These are phyloP conservation scores for Ceratocystis cubensis DNA, from an alignment of 2,329 filamentous ascomycete genomes.

Conservation along the genomic window DNA sequence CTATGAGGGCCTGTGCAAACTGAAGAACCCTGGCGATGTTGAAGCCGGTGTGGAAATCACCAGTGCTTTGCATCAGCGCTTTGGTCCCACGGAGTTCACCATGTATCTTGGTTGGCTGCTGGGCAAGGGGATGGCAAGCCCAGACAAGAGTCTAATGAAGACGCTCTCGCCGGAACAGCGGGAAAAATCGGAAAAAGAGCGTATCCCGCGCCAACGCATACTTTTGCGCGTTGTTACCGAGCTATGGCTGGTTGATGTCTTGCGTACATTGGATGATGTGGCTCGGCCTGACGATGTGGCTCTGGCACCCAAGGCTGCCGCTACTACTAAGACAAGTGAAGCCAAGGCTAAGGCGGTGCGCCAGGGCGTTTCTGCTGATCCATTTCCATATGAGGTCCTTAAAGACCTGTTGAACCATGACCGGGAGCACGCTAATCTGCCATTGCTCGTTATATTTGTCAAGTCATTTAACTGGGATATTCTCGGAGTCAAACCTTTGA, in stretches of 20 bases:
- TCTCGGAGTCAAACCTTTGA: constrained; percentile 60
- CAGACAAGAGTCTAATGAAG: constrained; percentile 75
- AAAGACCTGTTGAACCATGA: constrained; percentile 94
- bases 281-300: constrained; percentile 50
- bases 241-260: constrained; percentile 81
- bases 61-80: constrained; percentile 89
- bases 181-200: constrained; percentile 93
- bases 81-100: constrained; percentile 81
- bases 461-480: constrained; percentile 96
- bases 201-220: constrained; percentile 70
- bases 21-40: constrained; percentile 85
- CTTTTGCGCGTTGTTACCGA: constrained; percentile 86
- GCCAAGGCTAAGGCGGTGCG: constrained; percentile 44
- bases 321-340: constrained; percentile 44
- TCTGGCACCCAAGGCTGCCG: constrained; percentile 41
- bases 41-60: constrained; percentile 85
- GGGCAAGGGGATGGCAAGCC: constrained; percentile 79
- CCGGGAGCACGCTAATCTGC: constrained; percentile 79
- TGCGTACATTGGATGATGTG: constrained; percentile 65
- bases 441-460: constrained; percentile 85
- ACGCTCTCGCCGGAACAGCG: constrained; percentile 64
- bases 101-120: constrained; percentile 85
- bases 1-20: constrained; percentile 82
- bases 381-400: constrained; percentile 91
- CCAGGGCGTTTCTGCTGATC: constrained; percentile 57